Base-by-base conservation (phyloP, 2,329 filamentous ascomycete genomes). In the Penicillium brevicompactum region DNA sequence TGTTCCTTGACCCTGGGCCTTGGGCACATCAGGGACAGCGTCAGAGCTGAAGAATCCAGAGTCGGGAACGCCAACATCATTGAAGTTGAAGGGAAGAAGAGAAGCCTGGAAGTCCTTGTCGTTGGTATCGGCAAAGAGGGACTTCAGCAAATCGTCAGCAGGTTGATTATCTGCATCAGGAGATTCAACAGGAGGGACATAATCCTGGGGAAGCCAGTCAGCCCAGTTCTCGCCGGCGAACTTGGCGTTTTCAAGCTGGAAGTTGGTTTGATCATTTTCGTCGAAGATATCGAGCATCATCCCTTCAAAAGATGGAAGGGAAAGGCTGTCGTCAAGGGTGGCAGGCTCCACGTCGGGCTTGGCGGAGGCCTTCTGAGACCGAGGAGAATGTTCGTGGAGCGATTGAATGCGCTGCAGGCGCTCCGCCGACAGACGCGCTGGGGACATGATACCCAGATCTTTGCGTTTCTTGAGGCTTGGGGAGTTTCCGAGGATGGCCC, bases 271-370 rank as follows among this genome's bases (percentile, higher is more conserved):
- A 58, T 56, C 38, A 50, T 58, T 61, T n/a, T 71, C 63, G 18
- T 74, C 70, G 38, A 76, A 74, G 24, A 76, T 75, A 51, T 74
- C 70, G 40, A 74, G 64, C 10, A 75, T 66, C 61, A 74, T 70
- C 24, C 67, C 68, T 51, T 75, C 69, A 40, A 75, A 65, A 6
- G 62, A 61, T 37, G 34, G 13, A 5, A 10, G 66, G 8, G 5
- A 58, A 31, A 73, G 67, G 18, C 57, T 62, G 27, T 64, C 58
- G n/a, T 41, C 16, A 6, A 41, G 4, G 16, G 65, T 57, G 5
- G 64, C 57, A 46, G 9, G 59, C 42, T 8, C 50, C 10, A 66
- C 49, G 22, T 57, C 60, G 32, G 31, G 51, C 48, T 68, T 70
- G 34, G 66, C 67, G 21, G 64, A 62, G 5, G 65, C 64, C 40